Evolutionary conservation across 176 grass and related monocot species (phyloP), one percentile per base, ranked within the genome.

Genomic region (Eragrostis curvula): DNA sequence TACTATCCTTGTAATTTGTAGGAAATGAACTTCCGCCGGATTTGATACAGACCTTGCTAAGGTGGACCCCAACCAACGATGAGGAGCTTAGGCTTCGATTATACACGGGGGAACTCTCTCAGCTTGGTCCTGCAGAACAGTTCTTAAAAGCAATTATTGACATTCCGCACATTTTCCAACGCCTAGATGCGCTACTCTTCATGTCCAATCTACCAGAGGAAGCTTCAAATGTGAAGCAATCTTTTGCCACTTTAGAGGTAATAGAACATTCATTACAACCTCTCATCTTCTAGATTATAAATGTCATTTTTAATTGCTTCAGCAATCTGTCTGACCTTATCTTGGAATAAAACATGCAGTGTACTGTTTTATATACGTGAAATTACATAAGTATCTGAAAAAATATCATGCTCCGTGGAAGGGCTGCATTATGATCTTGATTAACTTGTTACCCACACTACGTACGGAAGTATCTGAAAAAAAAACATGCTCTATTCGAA

Each of bases 201-300:
- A 96, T 89, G 86, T 59, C 75, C 53, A 87, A 25, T 79, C 70
- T 95, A 68, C 86, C 88, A 79, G 92, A 98, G 79, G 92, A 98
- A 78, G 45, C 79, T 88, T 83, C 92, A 85, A 85, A 64, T 80
- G 77, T 86, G 75, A 93, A 85, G 74, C 77, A 89, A 64, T 85
- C 88, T 65, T 99, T 99, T 72, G 63, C 87, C 60, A 90, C 85
- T 70, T 74, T 99, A 78, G 90, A 98, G 96, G 92, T 95, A 91
- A 86, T 45, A 73, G 29, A 5, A 50, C 45, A 42, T 52, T 55
- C 24, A 25, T 71, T 84, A 28, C 40, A 66, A 20, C 24, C 27
- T 85, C 62, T 63, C 1, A 53, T 36, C 36, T 84, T 85, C 8
- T 63, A 70, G 30, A 70, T 40, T 45, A 70, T 74, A 0, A 28